phyloP scores from a whole-genome alignment of 2,329 filamentous ascomycete species.

The Juglanconis oblonga region DNA sequence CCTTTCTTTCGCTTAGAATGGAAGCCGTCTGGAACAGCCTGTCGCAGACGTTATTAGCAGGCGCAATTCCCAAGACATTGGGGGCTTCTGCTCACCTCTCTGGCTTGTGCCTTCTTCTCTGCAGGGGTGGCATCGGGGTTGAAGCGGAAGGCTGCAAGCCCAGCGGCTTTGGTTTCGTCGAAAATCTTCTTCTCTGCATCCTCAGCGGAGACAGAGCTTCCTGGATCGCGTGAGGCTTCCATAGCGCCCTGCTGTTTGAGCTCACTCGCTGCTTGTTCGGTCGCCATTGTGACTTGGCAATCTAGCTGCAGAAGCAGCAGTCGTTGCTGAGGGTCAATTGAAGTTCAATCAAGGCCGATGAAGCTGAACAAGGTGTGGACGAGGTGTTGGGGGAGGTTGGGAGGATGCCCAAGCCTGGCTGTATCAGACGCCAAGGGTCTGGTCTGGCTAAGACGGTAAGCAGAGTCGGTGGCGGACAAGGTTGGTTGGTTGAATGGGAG shows the following conservation, averaged over 20 bases:
- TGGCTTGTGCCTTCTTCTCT: conserved; percentile 78
- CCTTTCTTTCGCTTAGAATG: conserved; percentile 61
- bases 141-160: conserved; percentile 79
- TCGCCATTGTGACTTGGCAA: conserved; percentile 27
- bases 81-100: conserved; percentile 59
- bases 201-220: conserved; percentile 64
- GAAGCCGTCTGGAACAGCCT: conserved; percentile 65
- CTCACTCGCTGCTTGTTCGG: conserved; percentile 45
- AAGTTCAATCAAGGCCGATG: not conserved
- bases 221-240: conserved; percentile 71
- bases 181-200: conserved; percentile 73
- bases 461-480: not conserved
- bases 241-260: conserved; percentile 78
- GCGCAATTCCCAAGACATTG: not conserved
- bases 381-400: not conserved
- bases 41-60: conserved; percentile 3
- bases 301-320: conserved; percentile 14
- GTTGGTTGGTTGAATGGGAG: not conserved
- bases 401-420: not conserved
- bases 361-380: not conserved
- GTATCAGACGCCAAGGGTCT: not conserved
- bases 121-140: conserved; percentile 80
- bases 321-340: conserved; percentile 8
- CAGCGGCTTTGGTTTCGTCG: conserved; percentile 74
- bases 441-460: not conserved